Conservation (phyloP, 441 rosid genomes). For the Populus hybrid region DNA sequence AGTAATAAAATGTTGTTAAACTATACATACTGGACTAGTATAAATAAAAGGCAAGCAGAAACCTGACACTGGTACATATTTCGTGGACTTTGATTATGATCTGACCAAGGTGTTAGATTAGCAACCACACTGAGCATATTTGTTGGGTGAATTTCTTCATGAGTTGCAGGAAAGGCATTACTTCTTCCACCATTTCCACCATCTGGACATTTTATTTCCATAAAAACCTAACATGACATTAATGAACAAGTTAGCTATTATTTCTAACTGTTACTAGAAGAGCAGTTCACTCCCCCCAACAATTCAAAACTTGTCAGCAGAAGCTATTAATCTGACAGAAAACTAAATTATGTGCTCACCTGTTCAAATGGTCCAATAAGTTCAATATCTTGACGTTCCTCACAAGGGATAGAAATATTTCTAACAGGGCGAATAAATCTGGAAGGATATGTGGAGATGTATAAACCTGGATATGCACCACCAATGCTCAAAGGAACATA, state of each 20-base stretch:
- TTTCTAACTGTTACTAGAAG: slow-evolving; percentile 11
- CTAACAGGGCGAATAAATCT: slow-evolving; percentile 89
- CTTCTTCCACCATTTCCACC: slow-evolving; percentile 91
- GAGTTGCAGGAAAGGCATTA: slow-evolving; percentile 69
- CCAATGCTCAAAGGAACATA: slow-evolving; percentile 89
- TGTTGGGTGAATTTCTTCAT: slow-evolving; percentile 95
- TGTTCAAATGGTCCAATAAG: slow-evolving; percentile 97
- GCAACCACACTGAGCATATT: slow-evolving; percentile 98
- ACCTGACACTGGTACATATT: slow-evolving; percentile 99
- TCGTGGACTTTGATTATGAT: slow-evolving; percentile 98
- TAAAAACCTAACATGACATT: slow-evolving; percentile 59
- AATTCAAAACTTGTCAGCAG: neutral
- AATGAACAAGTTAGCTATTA: slow-evolving; percentile 7
- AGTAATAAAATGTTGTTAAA: neutral
- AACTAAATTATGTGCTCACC: slow-evolving; percentile 35
- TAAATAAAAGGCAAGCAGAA: slow-evolving; percentile 7
- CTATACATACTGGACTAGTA: neutral
- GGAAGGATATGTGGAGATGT: slow-evolving; percentile 79
- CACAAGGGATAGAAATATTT: slow-evolving; percentile 50
- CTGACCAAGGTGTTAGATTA: slow-evolving; percentile 99
- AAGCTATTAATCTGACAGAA: neutral
- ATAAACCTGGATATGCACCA: slow-evolving; percentile 93
- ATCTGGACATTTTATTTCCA: slow-evolving; percentile 98
- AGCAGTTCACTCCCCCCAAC: slow-evolving; percentile 1
- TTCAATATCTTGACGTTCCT: slow-evolving; percentile 51